Conservation (phyloP, 208 protist genomes). For the Acanthamoeba castellanii region DNA sequence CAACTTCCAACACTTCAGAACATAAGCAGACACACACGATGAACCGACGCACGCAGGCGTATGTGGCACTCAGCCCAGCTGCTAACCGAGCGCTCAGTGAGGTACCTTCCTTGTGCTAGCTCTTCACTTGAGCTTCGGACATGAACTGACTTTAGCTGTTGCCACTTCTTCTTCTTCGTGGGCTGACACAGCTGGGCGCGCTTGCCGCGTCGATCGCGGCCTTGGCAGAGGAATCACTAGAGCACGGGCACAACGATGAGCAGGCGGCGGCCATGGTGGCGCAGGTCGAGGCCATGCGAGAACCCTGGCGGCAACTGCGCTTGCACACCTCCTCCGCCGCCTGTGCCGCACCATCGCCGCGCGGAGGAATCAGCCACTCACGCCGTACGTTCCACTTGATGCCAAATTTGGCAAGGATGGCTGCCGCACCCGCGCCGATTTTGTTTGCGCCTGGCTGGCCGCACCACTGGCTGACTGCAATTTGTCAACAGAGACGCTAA, state of each 20-base stretch:
- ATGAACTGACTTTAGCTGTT: no score
- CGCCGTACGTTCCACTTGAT: no score
- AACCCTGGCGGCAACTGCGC: background rate
- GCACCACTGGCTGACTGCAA: no score
- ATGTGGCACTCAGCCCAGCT: background rate
- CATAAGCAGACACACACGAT: background rate
- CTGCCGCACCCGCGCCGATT: no score
- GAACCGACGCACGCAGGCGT: background rate
- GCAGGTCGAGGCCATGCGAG: background rate
- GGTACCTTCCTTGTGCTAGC: background rate
- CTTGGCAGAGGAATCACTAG: background rate
- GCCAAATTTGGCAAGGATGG: no score
- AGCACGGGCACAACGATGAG: background rate
- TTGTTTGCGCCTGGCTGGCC: no score
- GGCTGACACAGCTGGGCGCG: background rate
- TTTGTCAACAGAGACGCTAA: background rate
- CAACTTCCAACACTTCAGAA: no score
- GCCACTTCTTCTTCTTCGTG: background rate
- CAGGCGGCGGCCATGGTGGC: background rate
- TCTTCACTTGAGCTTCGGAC: no score
- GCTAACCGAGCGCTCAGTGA: background rate
- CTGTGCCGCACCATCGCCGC: no score
- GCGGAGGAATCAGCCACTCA: no score
- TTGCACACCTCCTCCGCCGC: background rate
- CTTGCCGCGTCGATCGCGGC: background rate